Percentiles rank a stretch among this genome's conserved stretches.
These are phyloP conservation scores for Paecilomyces sp. DNA, from an alignment of 2,329 filamentous ascomycete genomes.

Conservation along the genomic window DNA sequence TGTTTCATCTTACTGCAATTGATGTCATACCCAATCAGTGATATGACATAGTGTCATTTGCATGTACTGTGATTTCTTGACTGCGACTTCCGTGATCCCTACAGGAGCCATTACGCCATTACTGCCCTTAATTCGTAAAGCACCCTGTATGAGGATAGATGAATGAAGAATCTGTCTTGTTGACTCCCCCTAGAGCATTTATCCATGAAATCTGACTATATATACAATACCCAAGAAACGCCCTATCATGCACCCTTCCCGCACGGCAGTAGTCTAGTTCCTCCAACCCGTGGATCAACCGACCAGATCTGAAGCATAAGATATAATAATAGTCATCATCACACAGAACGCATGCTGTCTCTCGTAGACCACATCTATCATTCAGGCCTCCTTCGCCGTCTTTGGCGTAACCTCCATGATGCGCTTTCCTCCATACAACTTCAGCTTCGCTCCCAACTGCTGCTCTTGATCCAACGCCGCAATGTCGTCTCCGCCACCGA, in stretches of 20 bases:
- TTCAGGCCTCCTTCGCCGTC: conserved; percentile 5
- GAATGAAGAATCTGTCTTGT: not conserved
- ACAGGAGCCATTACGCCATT: no score
- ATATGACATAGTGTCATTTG: not conserved
- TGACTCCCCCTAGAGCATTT: not conserved
- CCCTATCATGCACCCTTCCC: not conserved
- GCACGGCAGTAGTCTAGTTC: not conserved
- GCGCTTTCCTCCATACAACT: conserved; percentile 64
- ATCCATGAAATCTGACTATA: not conserved
- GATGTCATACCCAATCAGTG: not conserved
- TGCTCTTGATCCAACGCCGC: conserved; percentile 61
- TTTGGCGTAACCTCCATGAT: conserved; percentile 34
- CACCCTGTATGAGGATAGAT: no score
- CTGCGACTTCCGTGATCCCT: no score
- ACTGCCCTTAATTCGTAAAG: no score
- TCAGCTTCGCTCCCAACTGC: conserved; percentile 64
- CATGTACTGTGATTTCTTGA: not conserved
- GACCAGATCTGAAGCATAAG: not conserved
- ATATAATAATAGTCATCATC: not conserved
- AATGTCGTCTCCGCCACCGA: conserved; percentile 86
- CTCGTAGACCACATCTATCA: conserved; percentile 2
- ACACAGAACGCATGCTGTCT: not conserved
- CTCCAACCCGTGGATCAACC: not conserved
- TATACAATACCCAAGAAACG: not conserved
- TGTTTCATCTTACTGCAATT: not conserved